Evolutionary conservation across 495 filamentous ascomycete genomes (phyloP).

Genomic region (Penicillium crystallinum): DNA sequence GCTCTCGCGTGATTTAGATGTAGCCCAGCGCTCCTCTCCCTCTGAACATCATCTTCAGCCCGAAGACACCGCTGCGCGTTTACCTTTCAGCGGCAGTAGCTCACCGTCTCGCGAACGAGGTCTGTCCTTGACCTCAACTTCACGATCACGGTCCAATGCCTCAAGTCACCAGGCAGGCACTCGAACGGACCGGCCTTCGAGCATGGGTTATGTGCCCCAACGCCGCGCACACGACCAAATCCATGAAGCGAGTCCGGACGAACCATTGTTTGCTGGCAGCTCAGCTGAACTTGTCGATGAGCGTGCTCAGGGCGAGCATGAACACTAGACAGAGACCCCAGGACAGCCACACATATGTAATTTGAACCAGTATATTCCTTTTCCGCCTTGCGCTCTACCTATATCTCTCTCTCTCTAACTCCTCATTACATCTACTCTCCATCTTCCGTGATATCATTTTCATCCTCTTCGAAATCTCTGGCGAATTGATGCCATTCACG

Average conservation of each 20-base stretch:
- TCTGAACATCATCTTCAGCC: constrained; percentile 25
- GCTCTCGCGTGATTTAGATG: constrained; percentile 3
- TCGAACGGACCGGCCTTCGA: constrained; percentile 56
- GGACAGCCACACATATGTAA: not conserved
- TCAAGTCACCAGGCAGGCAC: constrained; percentile 38
- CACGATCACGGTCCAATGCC: constrained; percentile 33
- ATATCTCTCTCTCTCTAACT: not conserved
- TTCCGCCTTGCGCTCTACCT: not conserved
- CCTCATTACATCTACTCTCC: not conserved
- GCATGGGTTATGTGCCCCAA: constrained; percentile 69
- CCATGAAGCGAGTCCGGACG: constrained; percentile 51
- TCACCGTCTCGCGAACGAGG: constrained; percentile 46
- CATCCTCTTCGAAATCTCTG: constrained; percentile 10
- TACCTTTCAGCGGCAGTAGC: constrained; percentile 56
- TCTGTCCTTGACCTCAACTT: constrained; percentile 42
- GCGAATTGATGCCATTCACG: constrained; percentile 30
- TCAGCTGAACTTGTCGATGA: constrained; percentile 46
- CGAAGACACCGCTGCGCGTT: constrained; percentile 37
- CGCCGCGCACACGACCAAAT: constrained; percentile 57
- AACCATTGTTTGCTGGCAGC: constrained; percentile 46
- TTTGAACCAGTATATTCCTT: not conserved
- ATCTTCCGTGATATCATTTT: not conserved
- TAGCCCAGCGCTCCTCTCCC: constrained; percentile 1
- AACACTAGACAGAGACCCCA: not conserved
- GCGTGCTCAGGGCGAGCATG: constrained; percentile 10